A percentile compares a stretch with the other conserved stretches of the same genome.
phyloP scores from a whole-genome alignment of 2,329 filamentous ascomycete species.

The Fusarium udum region DNA sequence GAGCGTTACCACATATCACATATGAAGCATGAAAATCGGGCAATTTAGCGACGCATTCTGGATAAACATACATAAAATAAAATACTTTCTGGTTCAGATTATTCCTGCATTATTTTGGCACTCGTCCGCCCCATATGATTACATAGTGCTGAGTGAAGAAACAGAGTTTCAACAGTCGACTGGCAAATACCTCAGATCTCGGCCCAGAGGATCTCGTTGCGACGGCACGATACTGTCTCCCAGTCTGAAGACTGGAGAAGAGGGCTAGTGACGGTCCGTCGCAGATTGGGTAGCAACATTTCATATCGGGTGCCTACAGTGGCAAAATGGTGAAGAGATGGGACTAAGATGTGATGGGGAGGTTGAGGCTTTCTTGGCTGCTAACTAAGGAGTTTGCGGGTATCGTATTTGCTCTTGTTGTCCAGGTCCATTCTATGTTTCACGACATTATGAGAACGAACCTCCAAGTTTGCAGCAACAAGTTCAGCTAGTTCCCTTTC shows the following conservation, averaged over 20 bases:
- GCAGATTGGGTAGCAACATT: constrained; percentile 6
- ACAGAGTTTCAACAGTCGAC: neutral
- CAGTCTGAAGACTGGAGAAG: constrained; percentile 16
- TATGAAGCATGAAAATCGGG: constrained; percentile 24
- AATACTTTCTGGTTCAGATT: constrained; percentile 1
- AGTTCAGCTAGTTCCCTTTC: neutral
- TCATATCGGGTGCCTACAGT: constrained; percentile 19
- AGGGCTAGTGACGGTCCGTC: constrained; percentile 6
- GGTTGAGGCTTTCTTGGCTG: neutral
- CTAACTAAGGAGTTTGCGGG: neutral
- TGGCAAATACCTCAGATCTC: neutral
- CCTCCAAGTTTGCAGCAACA: neutral
- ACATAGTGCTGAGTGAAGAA: neutral
- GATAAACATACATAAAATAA: constrained; percentile 22
- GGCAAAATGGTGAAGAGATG: constrained; percentile 23
- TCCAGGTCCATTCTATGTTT: neutral
- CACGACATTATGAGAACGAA: neutral
- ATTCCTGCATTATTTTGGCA: neutral
- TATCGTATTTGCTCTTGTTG: neutral
- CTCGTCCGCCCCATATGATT: neutral
- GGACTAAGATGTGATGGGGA: constrained; percentile 1
- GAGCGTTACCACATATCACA: constrained; percentile 11
- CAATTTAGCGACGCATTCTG: constrained; percentile 30
- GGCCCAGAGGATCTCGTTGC: neutral
- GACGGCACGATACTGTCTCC: constrained; percentile 13